Conservation (phyloP, 2,329 filamentous ascomycete genomes). For the Paecilomyces formosus region DNA sequence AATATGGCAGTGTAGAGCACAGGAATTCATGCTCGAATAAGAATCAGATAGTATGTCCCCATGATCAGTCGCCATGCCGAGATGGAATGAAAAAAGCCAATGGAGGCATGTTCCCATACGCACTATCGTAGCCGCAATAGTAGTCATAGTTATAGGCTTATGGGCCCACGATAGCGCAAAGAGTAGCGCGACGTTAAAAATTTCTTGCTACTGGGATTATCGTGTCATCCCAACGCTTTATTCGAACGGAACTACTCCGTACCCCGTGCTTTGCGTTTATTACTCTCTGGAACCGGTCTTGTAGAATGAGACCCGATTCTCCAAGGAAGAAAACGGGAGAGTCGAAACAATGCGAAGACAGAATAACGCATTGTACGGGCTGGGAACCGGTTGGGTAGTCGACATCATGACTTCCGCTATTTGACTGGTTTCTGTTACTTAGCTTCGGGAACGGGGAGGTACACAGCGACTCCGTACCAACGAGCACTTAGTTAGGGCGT, state of each 20-base stretch:
- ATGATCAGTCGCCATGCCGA: neutral
- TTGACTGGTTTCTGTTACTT: neutral
- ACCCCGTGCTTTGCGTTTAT: too few relatives aligned
- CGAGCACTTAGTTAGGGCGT: too few relatives aligned
- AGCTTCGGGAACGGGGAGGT: neutral
- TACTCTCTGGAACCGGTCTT: neutral
- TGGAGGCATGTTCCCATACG: too few relatives aligned
- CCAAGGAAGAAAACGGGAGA: neutral
- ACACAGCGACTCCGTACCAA: neutral
- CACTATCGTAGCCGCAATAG: too few relatives aligned
- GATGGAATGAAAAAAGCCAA: neutral
- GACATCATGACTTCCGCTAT: neutral
- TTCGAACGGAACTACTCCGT: neutral
- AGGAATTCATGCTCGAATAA: neutral
- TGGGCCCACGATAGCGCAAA: neutral
- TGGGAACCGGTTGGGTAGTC: neutral
- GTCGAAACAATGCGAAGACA: neutral
- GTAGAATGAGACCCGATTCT: neutral
- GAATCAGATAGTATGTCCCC: neutral
- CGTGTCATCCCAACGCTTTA: neutral
- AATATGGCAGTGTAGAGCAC: neutral
- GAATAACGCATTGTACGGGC: neutral
- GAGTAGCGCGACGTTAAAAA: neutral
- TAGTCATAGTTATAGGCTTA: too few relatives aligned
- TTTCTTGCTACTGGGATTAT: neutral